These are phyloP conservation scores for Articulospora tetracladia DNA, from an alignment of 495 filamentous ascomycete genomes.

Conservation along the genomic window DNA sequence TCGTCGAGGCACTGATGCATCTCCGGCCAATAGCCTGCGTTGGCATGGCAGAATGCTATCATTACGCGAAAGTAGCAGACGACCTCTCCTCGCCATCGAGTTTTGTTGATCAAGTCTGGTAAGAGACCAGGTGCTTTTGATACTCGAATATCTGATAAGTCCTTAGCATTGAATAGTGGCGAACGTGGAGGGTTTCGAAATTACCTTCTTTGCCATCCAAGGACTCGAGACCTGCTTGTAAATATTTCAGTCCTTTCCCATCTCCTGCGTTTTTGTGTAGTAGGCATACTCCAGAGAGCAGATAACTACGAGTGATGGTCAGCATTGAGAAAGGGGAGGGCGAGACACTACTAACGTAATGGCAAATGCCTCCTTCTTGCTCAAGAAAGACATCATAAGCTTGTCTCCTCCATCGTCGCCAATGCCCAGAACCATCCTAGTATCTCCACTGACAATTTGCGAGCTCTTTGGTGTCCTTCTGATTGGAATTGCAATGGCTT, in stretches of 20 bases:
- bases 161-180: background rate
- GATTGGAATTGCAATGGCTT: conserved; percentile 74
- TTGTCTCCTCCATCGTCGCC: conserved; percentile 39
- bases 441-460: conserved; percentile 62
- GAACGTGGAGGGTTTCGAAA: too few relatives aligned
- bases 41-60: conserved; percentile 41
- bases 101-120: conserved; percentile 38
- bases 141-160: background rate
- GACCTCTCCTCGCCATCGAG: conserved; percentile 39
- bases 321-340: conserved; percentile 5
- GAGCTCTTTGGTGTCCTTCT: conserved; percentile 64
- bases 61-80: conserved; percentile 43
- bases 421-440: conserved; percentile 45
- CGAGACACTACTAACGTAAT: conserved; percentile 36
- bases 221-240: conserved; percentile 60
- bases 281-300: conserved; percentile 68
- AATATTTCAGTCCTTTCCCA: conserved; percentile 63
- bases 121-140: conserved; percentile 30
- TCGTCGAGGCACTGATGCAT: conserved; percentile 40
- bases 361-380: conserved; percentile 42
- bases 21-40: conserved; percentile 39
- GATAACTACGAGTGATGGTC: conserved; percentile 32
- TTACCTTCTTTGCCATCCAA: conserved; percentile 40
- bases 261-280: conserved; percentile 60
- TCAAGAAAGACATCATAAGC: conserved; percentile 46